Base-by-base conservation (phyloP, 1,284 basidiomycete species). In the Vanrija sp. region DNA sequence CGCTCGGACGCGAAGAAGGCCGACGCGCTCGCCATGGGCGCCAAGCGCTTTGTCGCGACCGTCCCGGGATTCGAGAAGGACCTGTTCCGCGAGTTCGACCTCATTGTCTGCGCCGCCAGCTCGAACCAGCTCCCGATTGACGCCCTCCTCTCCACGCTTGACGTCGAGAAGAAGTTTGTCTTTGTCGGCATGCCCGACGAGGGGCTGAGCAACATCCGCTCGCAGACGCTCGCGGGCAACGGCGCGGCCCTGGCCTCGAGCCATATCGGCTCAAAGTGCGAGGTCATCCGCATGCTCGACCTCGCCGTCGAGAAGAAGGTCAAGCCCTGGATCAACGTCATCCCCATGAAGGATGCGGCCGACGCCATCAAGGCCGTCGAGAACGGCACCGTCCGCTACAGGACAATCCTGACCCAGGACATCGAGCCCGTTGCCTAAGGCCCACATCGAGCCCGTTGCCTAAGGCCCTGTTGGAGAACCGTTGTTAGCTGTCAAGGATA, bases 11-110 rank as follows among this genome's bases (percentile, higher is more conserved):
- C 73, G 60, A 87, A 87, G 73, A 77, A 82, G 73, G 78, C 80
- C n/a, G 85, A 86, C 62, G 83, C 83, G 31, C 75, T 81, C 64
- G 78, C 81, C 60, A 80, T 87, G 73, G 85, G 85, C 10, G 85
- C 84, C 0, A 67, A 67, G 56, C 62, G 80, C 41, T 80, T 83
- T 60, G 74, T 84, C 35, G 65, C 77, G 37, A 83, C 81, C 41
- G 62, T 69, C 62, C 47, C 54, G 36, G 76, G 78, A 20, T 85
- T 82, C 62, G 74, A 76, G 20, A 72, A 82, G 54, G 65, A 77
- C 19, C 74, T 78, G 57, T 64, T 70, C 20, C 71, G 71, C 35
- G 77, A 78, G 44, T 75, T 87, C 25, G 85, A 87, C 71, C 67
- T 87, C 27, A 84, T 88, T 64, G 77, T 87, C 62, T 83, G 81